Base-by-base conservation (phyloP, 2,329 filamentous ascomycete species). In the Penicillium sp. region DNA sequence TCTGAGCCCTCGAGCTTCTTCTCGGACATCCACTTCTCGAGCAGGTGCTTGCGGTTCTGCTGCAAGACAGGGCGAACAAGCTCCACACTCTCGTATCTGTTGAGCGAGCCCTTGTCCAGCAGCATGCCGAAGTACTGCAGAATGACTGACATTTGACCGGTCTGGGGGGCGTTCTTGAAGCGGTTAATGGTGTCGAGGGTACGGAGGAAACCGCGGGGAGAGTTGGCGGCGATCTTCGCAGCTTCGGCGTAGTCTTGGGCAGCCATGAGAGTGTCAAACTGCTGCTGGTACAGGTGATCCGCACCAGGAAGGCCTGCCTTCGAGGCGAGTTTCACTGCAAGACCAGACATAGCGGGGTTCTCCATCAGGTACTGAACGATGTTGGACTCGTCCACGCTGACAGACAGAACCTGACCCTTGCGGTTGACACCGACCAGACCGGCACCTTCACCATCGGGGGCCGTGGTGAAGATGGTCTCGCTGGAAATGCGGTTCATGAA, bases 401-500 rank as follows among this genome's bases (percentile, higher is more conserved):
- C 94, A 54, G 92, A 91, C 58, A 99, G 83, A 44, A 97, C 92
- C 77, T 99, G 94, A 60, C 94, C 95, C 80, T 96, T 96, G 69
- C 95, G 88, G 80, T 99, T 99, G 72, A 99, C 93, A 65, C 91
- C 92, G 49, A 99, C 84, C 59, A 99, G 89, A 66, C 95, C 95
- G 43, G 88, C 86, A 16, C 91, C 95, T 21, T 92, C 87, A 51
- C 84, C 83, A 72, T 99, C 94, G 34, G 87, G 80, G 44, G 91
- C 89, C 18, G 92, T 97, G 24, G 93, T 95, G 79, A 99, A 99
- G 73, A 99, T 97, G 24, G 94, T 99, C 73, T 99, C 94, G 80
- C 92, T 96, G 32, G 94, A 99, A 69, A 99, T 99, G 67, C 95
- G 89, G 83, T 99, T 99, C 92, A 99, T 95, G 84, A 97, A 99